Percentiles rank a stretch among this genome's conserved stretches.
These are phyloP conservation scores for Coemansia sp. DNA, from an alignment of 192 early-diverging fungal species.

Conservation along the genomic window DNA sequence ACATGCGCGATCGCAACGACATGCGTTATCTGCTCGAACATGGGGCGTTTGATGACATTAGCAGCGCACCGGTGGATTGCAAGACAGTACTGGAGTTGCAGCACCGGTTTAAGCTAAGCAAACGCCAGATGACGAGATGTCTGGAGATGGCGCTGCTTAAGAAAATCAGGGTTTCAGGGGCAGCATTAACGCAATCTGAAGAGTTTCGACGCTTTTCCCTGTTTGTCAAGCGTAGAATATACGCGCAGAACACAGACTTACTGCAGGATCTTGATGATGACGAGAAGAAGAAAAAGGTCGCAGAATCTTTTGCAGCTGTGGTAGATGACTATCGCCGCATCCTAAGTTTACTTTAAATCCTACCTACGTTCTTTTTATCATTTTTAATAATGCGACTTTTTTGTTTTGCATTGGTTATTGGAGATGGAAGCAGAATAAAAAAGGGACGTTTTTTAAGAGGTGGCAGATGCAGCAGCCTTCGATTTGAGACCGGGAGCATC, in stretches of 20 bases:
- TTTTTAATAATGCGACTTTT: constrained; percentile 5
- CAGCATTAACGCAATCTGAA: constrained; percentile 11
- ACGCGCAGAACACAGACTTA: constrained; percentile 75
- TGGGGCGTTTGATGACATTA: constrained; percentile 60
- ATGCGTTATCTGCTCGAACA: constrained; percentile 60
- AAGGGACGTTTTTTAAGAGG: background rate
- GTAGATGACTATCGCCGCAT: constrained; percentile 76
- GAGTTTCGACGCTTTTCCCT: constrained; percentile 65
- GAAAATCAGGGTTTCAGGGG: constrained; percentile 48
- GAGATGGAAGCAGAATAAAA: constrained; percentile 2
- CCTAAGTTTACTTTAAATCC: constrained; percentile 45
- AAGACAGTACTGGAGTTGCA: constrained; percentile 55
- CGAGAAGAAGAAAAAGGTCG: constrained; percentile 70
- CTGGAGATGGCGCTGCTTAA: constrained; percentile 75
- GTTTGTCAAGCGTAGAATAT: constrained; percentile 83
- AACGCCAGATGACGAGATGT: constrained; percentile 80
- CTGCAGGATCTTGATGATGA: constrained; percentile 61
- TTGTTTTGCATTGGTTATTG: background rate
- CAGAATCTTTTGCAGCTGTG: constrained; percentile 71
- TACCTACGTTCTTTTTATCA: background rate
- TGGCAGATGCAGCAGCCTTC: constrained; percentile 17
- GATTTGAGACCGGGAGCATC: constrained; percentile 65
- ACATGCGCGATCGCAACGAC: constrained; percentile 85
- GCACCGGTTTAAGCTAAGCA: constrained; percentile 71
- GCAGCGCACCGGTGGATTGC: constrained; percentile 57